Evolutionary conservation across 192 early-diverging fungal species (phyloP), one percentile per base, ranked within the genome.

Genomic region (Globomyces pollinis-pini): DNA sequence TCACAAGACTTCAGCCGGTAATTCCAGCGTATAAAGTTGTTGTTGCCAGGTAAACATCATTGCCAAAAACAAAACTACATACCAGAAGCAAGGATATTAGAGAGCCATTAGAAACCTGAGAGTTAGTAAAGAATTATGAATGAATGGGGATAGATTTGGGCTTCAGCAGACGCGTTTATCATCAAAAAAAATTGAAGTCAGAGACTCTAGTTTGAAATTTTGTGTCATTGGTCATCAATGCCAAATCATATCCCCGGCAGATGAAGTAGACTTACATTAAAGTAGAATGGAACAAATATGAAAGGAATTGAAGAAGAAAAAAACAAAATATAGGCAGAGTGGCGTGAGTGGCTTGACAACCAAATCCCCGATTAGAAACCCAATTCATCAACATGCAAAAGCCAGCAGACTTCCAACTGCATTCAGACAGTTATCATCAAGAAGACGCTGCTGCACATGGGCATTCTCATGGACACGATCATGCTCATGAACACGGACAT

Each of bases 1-100:
- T n/a, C 12, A n/a, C 38, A 52, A 3, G 9, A 35, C 9, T 35
- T 52, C 50, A 34, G 34, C 30, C 50, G 50, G 50, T 52, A 52
- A 52, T 52, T 52, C 50, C 50, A 52, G 38, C 38, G 38, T 52
- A 16, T 52, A 52, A 52, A 52, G 50, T 52, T 52, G 50, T 39
- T 13, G n/a, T 34, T 52, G 50, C 50, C 50, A 34, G 30, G 30
- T 31, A 16, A 34, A 52, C 11, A 31, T 52, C 50, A 52, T 52
- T 23, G 24, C 16, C 50, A 35, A 11, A 52, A 5, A 13, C 35
- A 13, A 36, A 13, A 36, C 35, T 8, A 8, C 13, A 8, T 36
- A 8, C 5, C 5, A 8, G 35, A 36, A 36, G 13, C 35, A 42
- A 16, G 18, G 5, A 5, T 42, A 42, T 3, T 16, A 42, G 11